Base-by-base conservation (phyloP, 164 flowering plant genomes). In the Chloranthus sessilifolius region DNA sequence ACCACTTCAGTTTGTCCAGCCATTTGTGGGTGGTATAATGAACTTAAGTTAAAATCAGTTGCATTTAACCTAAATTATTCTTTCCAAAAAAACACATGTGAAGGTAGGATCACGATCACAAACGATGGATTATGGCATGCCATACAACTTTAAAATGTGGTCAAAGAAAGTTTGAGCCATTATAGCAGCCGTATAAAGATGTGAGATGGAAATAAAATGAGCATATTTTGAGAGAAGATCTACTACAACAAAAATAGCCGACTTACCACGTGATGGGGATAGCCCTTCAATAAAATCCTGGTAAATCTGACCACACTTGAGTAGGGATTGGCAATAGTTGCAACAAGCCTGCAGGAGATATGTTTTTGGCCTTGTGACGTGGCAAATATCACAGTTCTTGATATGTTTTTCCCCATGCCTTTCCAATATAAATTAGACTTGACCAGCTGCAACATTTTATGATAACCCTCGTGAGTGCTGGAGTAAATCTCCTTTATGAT, bases 101-200 rank as follows among this genome's bases (percentile, higher is more conserved):
- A 50, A 50, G 7, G 26, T 11, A 10, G 24, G 28, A 33, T 50
- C 16, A 5, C 14, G 3, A 12, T 42, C 46, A 3, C 46, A 42
- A 8, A 42, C 21, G 7, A 42, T 42, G 2, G 23, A 16, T 2
- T 50, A 4, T 7, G 53, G 53, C 41, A 36, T 50, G 2, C 41
- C 53, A 40, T 52, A 8, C 17, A 52, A 28, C 25, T 52, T 52
- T 7, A 52, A 52, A 10, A 39, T 39, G 2, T 26, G 7, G n/a
- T 19, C 31, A 20, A 24, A 51, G 9, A 51, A 51, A 1, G 15
- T 12, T 42, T 20, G 46, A 11, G 46, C 46, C 7, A 39, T 26
- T 0, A 12, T 14, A 2, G 21, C 4, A 2, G 56, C 15, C 1
- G 56, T 39, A 14, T 52, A 52, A 1, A 35, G 56, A 14, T 39